phyloP scores from a whole-genome alignment of 257 asterid genomes.

The Knoxia roxburghii region DNA sequence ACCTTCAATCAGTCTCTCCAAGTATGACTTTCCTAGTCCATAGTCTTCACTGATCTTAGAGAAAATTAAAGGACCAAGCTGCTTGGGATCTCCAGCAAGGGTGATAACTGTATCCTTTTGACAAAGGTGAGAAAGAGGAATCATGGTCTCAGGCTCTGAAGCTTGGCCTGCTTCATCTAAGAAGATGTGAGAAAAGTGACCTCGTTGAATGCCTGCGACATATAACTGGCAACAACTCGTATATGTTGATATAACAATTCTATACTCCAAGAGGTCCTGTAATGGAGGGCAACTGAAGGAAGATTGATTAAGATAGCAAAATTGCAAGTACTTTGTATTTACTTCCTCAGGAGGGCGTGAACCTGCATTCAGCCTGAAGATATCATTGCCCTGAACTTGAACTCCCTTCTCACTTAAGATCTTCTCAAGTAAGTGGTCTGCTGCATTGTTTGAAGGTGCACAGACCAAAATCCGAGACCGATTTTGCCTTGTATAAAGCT shows the following conservation, averaged over 20 bases:
- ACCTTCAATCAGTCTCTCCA: constrained; percentile 71
- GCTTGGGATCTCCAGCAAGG: constrained; percentile 96
- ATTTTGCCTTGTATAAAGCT: constrained; percentile 35
- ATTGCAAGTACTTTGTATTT: constrained; percentile 39
- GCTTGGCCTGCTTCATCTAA: constrained; percentile 99
- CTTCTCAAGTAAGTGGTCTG: constrained; percentile 77
- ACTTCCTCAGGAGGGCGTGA: constrained; percentile 74
- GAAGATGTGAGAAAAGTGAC: constrained; percentile 79
- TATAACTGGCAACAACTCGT: constrained; percentile 60
- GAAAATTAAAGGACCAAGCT: constrained; percentile 79
- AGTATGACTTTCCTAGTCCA: constrained; percentile 73
- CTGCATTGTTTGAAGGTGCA: constrained; percentile 95
- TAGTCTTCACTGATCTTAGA: constrained; percentile 56
- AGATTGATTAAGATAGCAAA: constrained; percentile 51
- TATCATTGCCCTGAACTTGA: constrained; percentile 30
- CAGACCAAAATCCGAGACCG: constrained; percentile 59
- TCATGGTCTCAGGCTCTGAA: constrained; percentile 94
- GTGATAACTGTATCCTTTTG: constrained; percentile 40
- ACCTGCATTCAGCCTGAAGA: constrained; percentile 75
- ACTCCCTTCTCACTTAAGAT: constrained; percentile 33
- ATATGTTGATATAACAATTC: constrained; percentile 75
- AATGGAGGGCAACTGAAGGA: constrained; percentile 54
- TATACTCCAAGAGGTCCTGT: constrained; percentile 35
- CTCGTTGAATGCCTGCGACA: constrained; percentile 57
- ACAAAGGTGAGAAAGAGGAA: constrained; percentile 68